Percentiles rank a stretch among this genome's conserved stretches.
phyloP scores from a whole-genome alignment of 306 rosid species.

The Leucaena leucocephala region DNA sequence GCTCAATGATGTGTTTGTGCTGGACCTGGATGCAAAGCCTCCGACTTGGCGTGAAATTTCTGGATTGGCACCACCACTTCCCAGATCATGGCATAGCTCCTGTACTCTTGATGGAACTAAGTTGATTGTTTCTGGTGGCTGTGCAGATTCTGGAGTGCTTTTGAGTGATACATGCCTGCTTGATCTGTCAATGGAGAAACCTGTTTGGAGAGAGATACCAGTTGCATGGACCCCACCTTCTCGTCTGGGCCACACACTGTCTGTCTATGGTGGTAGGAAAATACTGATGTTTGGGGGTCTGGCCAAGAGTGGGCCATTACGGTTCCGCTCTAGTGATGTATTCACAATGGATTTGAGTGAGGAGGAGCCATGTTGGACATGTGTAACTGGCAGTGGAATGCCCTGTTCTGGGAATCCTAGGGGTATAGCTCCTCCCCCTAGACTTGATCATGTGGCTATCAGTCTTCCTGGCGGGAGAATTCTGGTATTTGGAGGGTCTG shows the following conservation, averaged over 20 bases:
- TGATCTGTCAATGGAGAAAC: slow-evolving; percentile 97
- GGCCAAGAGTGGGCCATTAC: slow-evolving; percentile 97
- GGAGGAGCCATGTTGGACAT: slow-evolving; percentile 98
- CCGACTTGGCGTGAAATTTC: slow-evolving; percentile 99
- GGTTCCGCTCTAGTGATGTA: slow-evolving; percentile 95
- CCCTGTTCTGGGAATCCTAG: slow-evolving; percentile 99
- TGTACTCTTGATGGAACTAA: slow-evolving; percentile 98
- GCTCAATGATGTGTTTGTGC: slow-evolving; percentile 94
- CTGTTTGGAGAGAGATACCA: slow-evolving; percentile 97
- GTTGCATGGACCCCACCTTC: slow-evolving; percentile 99
- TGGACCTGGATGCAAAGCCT: slow-evolving; percentile 93
- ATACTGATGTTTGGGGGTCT: slow-evolving; percentile 99
- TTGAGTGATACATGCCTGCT: slow-evolving; percentile 95
- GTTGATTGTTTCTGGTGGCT: slow-evolving; percentile 98
- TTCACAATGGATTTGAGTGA: slow-evolving; percentile 96
- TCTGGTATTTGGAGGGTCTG: slow-evolving; percentile 96
- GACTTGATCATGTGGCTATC: slow-evolving; percentile 98
- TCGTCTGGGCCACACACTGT: slow-evolving; percentile 90
- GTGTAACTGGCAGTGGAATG: slow-evolving; percentile 94
- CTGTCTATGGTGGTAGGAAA: slow-evolving; percentile 98
- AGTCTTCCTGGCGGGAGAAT: slow-evolving; percentile 99
- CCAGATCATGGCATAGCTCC: slow-evolving; percentile 99
- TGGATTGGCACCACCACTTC: slow-evolving; percentile 98
- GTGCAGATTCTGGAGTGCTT: slow-evolving; percentile 99
- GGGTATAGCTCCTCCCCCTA: slow-evolving; percentile 98